Evolutionary conservation across 2,329 filamentous ascomycete species (phyloP).

Genomic region (Calonectria pseudoturangicola): DNA sequence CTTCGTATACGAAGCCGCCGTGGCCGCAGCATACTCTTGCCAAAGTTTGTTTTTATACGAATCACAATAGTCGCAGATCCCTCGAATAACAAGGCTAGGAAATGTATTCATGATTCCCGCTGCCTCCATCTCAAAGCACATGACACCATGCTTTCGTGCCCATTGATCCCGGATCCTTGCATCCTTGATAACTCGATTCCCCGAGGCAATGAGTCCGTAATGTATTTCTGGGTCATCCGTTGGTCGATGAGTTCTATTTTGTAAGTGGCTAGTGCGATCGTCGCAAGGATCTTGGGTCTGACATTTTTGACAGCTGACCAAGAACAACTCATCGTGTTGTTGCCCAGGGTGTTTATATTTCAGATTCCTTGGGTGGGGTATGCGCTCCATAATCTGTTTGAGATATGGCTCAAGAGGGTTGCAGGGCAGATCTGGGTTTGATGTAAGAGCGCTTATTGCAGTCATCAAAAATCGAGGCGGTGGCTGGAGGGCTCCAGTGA

Average conservation of each 20-base stretch:
- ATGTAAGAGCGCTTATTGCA: conserved; percentile 29
- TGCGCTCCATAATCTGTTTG: too few relatives aligned
- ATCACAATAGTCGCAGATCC: background rate
- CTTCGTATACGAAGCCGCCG: too few relatives aligned
- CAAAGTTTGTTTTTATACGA: too few relatives aligned
- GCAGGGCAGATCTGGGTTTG: conserved; percentile 12
- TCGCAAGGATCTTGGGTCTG: background rate
- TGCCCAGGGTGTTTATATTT: too few relatives aligned
- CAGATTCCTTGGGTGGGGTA: too few relatives aligned
- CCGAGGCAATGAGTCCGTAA: background rate
- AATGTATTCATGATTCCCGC: background rate
- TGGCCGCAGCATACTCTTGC: too few relatives aligned
- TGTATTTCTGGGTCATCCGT: background rate
- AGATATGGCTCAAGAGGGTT: too few relatives aligned
- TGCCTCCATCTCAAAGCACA: background rate
- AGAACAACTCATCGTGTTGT: too few relatives aligned
- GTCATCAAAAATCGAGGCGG: conserved; percentile 34
- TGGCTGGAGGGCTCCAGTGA: conserved; percentile 16
- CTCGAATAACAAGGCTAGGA: background rate
- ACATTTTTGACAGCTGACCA: too few relatives aligned
- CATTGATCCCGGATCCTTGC: background rate
- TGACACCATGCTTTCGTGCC: background rate
- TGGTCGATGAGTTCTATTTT: background rate
- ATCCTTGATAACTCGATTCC: background rate
- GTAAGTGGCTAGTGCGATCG: background rate